Base-by-base conservation (phyloP, 768 basidiomycete genomes). In the Mycena polygramma region DNA sequence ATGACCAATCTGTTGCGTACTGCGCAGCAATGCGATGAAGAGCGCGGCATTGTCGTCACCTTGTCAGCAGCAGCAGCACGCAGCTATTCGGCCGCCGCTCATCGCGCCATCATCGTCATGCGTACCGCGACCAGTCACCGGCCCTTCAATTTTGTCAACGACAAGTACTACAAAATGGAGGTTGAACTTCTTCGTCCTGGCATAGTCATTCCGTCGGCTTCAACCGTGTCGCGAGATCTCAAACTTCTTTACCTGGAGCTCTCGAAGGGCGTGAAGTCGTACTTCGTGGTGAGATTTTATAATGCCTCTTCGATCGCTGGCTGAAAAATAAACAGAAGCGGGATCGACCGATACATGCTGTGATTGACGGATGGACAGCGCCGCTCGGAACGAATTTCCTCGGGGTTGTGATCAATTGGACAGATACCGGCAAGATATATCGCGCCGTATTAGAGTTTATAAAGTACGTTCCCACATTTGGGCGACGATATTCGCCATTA, bases 121-220 rank as follows among this genome's bases (percentile, higher is more conserved):
- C 65, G 74, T 2, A 77, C 70, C 60, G 77, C 80, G 8, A 73
- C 60, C n/a, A 62, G 63, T 48, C 49, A 65, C 19, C 71, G 69
- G 1, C 80, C 79, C 8, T 79, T 80, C 57, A 79, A 79, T 60
- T 57, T 57, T 22, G 72, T 81, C 15, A n/a, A 54, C 41, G 81
- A 82, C 73, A 66, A 72, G 22, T 69, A 76, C 26, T 81, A 80
- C 68, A 43, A 37, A 7, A 37, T 24, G 17, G 77, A 82, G 58
- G 78, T 81, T 26, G 49, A 76, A n/a, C 73, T 82, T 66, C 75
- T 82, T 26, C 70, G 74, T 8, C 80, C 81, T 22, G 78, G 77
- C 5, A 77, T 73, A 7, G 53, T 22, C 5, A 13, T 79, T 30
- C 79, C 79, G 5, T 52, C 63, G 53, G 75, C 77, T 17, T 70